A percentile compares a stretch with the other conserved stretches of the same genome.
Evolutionary conservation across 371 early-diverging fungal genomes (phyloP).

Genomic region (Mortierella sp.): DNA sequence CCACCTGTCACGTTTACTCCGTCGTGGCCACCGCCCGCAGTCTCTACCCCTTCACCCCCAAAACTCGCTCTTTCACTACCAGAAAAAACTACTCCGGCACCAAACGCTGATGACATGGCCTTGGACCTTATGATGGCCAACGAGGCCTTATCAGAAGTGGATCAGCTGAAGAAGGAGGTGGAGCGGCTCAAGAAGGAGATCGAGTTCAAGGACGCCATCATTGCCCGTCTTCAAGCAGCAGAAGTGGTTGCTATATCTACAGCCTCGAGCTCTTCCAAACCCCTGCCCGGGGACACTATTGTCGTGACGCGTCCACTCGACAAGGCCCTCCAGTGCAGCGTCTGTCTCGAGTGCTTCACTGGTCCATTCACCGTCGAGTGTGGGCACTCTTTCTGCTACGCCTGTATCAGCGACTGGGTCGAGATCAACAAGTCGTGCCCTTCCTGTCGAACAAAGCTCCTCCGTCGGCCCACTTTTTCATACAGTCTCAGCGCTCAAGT

Average conservation of each 20-base stretch:
- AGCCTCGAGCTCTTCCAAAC: conserved; percentile 13
- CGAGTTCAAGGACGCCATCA: conserved; percentile 49
- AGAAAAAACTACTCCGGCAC: background rate
- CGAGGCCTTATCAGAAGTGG: conserved; percentile 42
- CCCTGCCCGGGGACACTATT: conserved; percentile 11
- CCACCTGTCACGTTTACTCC: background rate
- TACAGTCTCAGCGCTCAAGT: conserved; percentile 57
- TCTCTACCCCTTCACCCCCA: background rate
- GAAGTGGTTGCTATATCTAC: background rate
- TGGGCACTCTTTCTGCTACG: conserved; percentile 59
- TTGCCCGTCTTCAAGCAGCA: conserved; percentile 38
- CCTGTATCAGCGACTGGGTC: conserved; percentile 53
- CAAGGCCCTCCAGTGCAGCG: conserved; percentile 44
- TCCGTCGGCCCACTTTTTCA: conserved; percentile 51
- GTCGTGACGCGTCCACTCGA: conserved; percentile 12
- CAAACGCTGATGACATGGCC: conserved; percentile 38
- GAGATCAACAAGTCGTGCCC: conserved; percentile 55
- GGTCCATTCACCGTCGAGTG: conserved; percentile 57
- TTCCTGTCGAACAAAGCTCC: conserved; percentile 54
- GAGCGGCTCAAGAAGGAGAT: conserved; percentile 41
- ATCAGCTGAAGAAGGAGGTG: conserved; percentile 31
- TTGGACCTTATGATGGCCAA: conserved; percentile 39
- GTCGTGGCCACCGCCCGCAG: background rate
- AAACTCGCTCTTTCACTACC: background rate
- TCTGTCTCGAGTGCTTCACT: conserved; percentile 58